Conservation (phyloP, 108 stramenopile species). For the Schizochytrium sp. region DNA sequence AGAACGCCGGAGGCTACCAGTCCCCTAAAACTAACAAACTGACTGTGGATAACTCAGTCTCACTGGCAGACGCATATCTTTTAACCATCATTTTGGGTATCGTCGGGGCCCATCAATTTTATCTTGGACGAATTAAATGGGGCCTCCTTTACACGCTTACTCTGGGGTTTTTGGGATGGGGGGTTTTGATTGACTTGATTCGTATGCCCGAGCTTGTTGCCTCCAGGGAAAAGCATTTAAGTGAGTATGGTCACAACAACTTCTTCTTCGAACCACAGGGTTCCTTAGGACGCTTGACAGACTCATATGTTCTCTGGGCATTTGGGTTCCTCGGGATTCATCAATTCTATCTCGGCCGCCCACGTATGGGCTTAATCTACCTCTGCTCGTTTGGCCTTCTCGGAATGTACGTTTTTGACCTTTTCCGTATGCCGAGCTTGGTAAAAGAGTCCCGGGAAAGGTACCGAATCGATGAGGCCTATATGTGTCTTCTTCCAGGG, state of each 20-base stretch:
- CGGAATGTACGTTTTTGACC: conserved; percentile 18
- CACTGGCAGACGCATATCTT: background rate
- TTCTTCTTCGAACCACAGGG: background rate
- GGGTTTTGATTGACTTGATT: conserved; percentile 20
- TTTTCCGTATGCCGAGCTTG: background rate
- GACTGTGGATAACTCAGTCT: no score
- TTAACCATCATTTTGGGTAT: conserved; percentile 4
- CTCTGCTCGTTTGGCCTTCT: background rate
- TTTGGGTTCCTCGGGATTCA: background rate
- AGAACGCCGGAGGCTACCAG: no score
- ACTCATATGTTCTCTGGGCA: conserved; percentile 23
- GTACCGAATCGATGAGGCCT: background rate
- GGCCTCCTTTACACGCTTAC: conserved; percentile 25
- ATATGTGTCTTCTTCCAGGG: background rate
- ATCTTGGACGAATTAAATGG: conserved; percentile 37
- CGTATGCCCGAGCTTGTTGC: background rate
- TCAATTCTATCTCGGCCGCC: background rate
- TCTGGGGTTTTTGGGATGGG: conserved; percentile 41
- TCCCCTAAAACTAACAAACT: no score
- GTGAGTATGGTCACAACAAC: conserved; percentile 26
- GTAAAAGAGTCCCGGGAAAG: background rate
- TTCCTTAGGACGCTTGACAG: background rate
- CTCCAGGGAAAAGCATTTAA: background rate
- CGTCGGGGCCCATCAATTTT: conserved; percentile 24
- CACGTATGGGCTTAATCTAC: conserved; percentile 1